Base-by-base conservation (phyloP, 805 yeast species). In the Candida cerambycidarum region DNA sequence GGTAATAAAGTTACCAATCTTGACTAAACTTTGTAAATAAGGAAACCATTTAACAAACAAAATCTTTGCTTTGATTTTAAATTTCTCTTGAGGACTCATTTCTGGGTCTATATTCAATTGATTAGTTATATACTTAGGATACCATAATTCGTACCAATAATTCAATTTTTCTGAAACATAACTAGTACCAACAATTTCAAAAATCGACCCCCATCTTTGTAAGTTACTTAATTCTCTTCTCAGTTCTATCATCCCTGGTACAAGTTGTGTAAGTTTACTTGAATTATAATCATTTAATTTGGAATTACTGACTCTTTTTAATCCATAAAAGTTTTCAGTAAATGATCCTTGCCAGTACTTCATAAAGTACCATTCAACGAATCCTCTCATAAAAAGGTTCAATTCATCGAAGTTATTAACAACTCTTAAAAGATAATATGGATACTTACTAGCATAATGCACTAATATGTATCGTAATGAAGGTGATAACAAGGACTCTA, bases 251-350 rank as follows among this genome's bases (percentile, higher is more conserved):
- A 62, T 60, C 12, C 63, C 61, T 16, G 68, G 77, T 30, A 56
- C 69, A 44, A 58, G 55, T 53, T 56, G 75, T 12, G 62, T 62
- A 43, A 70, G 48, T 43, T 61, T 69, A 19, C 61, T 47, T 32
- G 57, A 51, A 41, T 63, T 60, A 39, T 60, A 67, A 37, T 60
- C 57, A 34, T 55, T 48, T 1, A 68, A 52, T 3, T 66, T 67
- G 0, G 71, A 67, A 39, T 56, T 61, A 43, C 63, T 65, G 21
- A 76, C 75, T 37, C 95, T 70, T 56, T 89, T 89, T 49, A 92
- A 64, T 1, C 97, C 98, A 57, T 92, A 92, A 58, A 92, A 92
- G 57, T 86, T 85, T 60, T 92, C 97, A 0, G 95, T 88, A 55
- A 92, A 88, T 2, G 93, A 79, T 0, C 95, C 79, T 54, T 87